Evolutionary conservation across 164 flowering plant genomes (phyloP), one percentile per base, ranked within the genome.

Genomic region (Berberis vulgaris): DNA sequence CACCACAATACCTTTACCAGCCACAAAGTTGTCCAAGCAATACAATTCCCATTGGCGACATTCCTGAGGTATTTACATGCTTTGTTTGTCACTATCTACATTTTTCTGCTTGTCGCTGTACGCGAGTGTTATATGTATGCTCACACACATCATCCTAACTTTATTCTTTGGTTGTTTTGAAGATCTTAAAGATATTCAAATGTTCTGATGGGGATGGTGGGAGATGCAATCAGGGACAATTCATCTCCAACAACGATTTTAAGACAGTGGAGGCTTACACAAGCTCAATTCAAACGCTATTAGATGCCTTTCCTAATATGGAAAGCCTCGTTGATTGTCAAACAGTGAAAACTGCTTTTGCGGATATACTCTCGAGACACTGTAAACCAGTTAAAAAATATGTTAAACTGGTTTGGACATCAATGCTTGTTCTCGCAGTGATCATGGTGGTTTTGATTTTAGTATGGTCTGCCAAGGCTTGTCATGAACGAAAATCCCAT

Each of bases 351-450:
- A 78, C 83, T 54, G 87, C 92, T 0, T 85, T 90, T 56, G 65
- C 84, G 0, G 77, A 81, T 67, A 85, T 93, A 67, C 78, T 83
- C 45, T 42, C 45, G 38, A 59, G 80, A 4, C 89, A 90, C 58
- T 90, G 98, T 80, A 75, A 71, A 45, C 97, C 96, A 1, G 66
- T 88, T 71, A 88, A 80, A 82, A 83, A 74, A 68, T 72, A 68
- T 52, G 76, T 56, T 26, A 62, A 66, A 12, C 76, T 88, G 78
- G 83, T 76, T 1, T 93, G 97, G 96, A 73, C 71, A 50, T 69
- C 84, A 41, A 26, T 82, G 73, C 59, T 74, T 41, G 66, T 65
- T 60, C 78, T 90, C 2, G 76, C 94, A 7, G 45, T 77, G 3
- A 40, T 79, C 43, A 85, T 85, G 90, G 77, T 82, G 65, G 54